These are phyloP conservation scores for Diaporthe capsici DNA, from an alignment of 2,329 filamentous ascomycete species.

Conservation along the genomic window DNA sequence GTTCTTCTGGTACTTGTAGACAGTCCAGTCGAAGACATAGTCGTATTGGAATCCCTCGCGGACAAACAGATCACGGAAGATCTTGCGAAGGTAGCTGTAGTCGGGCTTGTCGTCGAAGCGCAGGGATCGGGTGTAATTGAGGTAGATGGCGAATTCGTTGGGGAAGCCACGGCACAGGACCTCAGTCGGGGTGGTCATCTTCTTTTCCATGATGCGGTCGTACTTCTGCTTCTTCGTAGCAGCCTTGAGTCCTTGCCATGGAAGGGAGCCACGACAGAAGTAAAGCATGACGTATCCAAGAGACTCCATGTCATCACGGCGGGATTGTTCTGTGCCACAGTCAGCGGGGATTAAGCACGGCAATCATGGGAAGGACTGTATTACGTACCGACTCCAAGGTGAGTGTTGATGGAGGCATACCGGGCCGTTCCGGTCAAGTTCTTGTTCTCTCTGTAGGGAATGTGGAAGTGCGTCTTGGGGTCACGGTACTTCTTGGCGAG, in stretches of 20 bases:
- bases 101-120: conserved; percentile 99
- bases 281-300: conserved; percentile 99
- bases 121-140: conserved; percentile 98
- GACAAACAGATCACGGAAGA: conserved; percentile 99
- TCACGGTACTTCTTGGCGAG: conserved; percentile 99
- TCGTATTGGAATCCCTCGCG: conserved; percentile 99
- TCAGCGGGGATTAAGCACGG: conserved; percentile 46
- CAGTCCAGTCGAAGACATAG: conserved; percentile 99
- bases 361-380: background rate
- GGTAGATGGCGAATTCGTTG: conserved; percentile 99
- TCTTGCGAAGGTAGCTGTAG: conserved; percentile 99
- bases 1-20: conserved; percentile 99
- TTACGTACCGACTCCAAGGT: conserved; percentile 87
- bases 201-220: conserved; percentile 99
- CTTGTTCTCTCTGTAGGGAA: conserved; percentile 99
- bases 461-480: conserved; percentile 99
- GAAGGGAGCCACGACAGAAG: conserved; percentile 98
- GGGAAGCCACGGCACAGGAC: conserved; percentile 99
- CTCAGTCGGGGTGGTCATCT: conserved; percentile 99
- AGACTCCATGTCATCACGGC: conserved; percentile 99
- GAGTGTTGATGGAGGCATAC: conserved; percentile 99
- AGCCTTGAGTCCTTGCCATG: conserved; percentile 98
- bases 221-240: conserved; percentile 99
- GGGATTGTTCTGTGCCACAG: conserved; percentile 84
- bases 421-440: conserved; percentile 98